Evolutionary conservation across 2,329 filamentous ascomycete species (phyloP).

Genomic region (Periglandula ipomoeae): DNA sequence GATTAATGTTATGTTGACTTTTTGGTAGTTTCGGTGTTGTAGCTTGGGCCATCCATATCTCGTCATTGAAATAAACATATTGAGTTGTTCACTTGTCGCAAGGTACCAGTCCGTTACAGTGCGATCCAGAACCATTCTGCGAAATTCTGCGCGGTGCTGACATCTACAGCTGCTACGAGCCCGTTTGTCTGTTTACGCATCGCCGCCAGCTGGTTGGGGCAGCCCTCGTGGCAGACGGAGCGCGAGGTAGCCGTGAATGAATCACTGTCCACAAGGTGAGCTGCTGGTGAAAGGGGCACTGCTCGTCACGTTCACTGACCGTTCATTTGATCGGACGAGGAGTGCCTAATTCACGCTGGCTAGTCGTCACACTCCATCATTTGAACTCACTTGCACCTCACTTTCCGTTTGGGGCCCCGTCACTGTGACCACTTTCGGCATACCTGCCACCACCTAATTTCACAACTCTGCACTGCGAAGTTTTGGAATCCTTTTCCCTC

Average conservation of each 20-base stretch:
- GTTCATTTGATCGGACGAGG: neutral
- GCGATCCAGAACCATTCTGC: no score
- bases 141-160: neutral
- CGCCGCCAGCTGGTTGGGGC: neutral
- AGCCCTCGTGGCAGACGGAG: neutral
- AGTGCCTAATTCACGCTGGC: neutral
- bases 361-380: neutral
- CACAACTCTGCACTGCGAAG: neutral
- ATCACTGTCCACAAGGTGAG: neutral
- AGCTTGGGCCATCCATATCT: neutral
- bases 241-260: neutral
- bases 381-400: constrained; percentile 2
- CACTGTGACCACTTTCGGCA: neutral
- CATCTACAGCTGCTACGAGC: neutral
- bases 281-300: neutral
- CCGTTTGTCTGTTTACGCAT: neutral
- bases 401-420: neutral
- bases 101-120: no score
- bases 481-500: neutral
- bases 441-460: neutral
- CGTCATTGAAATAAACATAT: neutral
- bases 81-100: neutral
- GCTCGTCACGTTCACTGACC: neutral
- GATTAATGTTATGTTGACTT: neutral
- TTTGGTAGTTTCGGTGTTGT: constrained; percentile 1